Conservation (phyloP, 495 filamentous ascomycete species). For the Daldinia bambusicola region DNA sequence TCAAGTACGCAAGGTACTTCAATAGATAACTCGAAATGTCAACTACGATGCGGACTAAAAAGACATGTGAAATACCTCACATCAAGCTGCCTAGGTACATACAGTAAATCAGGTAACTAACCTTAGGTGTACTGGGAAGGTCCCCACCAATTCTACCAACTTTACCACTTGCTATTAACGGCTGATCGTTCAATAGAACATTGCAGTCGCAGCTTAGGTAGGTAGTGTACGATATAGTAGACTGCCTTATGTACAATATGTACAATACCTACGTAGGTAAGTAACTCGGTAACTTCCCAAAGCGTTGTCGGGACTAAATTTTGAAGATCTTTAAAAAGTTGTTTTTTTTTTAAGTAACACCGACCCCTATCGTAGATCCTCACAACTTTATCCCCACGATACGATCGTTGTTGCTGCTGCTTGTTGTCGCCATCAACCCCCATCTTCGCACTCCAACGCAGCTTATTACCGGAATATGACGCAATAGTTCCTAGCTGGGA, state of each 20-base stretch:
- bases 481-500: conserved; percentile 14
- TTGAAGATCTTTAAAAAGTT: conserved; percentile 8
- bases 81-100: background rate
- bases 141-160: background rate
- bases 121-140: too few species aligned
- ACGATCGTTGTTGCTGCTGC: background rate
- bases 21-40: background rate
- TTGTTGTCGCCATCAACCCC: too few species aligned
- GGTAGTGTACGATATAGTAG: too few species aligned
- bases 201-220: conserved; percentile 1
- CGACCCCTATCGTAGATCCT: conserved; percentile 4
- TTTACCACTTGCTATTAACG: background rate
- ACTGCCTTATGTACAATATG: too few species aligned
- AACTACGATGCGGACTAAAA: background rate
- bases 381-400: background rate
- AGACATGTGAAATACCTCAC: background rate
- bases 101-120: too few species aligned
- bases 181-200: background rate
- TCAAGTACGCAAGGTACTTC: too few species aligned
- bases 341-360: background rate
- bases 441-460: background rate
- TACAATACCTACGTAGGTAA: too few species aligned
- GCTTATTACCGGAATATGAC: conserved; percentile 25
- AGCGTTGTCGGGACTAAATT: background rate
- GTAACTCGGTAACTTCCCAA: background rate